Percentiles rank a stretch among this genome's conserved stretches.
Conservation (phyloP, 192 early-diverging fungal genomes). For the Entomortierella parvispora region DNA sequence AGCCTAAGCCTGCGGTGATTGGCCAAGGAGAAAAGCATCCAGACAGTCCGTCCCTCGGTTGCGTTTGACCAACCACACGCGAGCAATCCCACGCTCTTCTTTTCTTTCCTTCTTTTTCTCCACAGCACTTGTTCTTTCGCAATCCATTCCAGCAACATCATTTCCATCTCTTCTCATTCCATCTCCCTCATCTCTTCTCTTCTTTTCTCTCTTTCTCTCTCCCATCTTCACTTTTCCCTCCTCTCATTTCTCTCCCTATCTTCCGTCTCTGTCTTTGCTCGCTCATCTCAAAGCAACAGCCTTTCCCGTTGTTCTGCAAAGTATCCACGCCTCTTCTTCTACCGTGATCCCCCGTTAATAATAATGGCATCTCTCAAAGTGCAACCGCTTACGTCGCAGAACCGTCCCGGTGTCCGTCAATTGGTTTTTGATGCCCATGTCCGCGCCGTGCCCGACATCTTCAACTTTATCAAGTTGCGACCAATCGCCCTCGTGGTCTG, state of each 20-base stretch:
- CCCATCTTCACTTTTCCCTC: background rate
- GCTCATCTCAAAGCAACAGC: too few species aligned
- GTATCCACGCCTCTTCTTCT: too few species aligned
- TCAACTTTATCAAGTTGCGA: slow-evolving; percentile 34
- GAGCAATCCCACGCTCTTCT: background rate
- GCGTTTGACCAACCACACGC: too few species aligned
- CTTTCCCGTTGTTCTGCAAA: too few species aligned
- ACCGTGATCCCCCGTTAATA: too few species aligned
- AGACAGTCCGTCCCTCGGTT: background rate
- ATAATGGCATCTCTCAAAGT: slow-evolving; percentile 23
- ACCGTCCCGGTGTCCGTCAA: slow-evolving; percentile 18
- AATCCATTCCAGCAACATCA: background rate
- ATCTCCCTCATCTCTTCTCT: slow-evolving; percentile 1
- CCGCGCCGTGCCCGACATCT: slow-evolving; percentile 13
- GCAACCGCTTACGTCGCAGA: slow-evolving; percentile 23
- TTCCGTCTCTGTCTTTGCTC: background rate
- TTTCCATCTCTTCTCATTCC: background rate
- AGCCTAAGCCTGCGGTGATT: background rate
- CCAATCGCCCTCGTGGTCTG: slow-evolving; percentile 38
- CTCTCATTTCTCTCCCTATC: background rate
- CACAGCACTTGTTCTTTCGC: background rate
- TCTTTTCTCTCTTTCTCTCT: slow-evolving; percentile 1
- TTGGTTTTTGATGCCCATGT: slow-evolving; percentile 30
- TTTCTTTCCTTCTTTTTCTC: background rate
- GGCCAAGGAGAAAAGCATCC: background rate